Conservation (phyloP, 495 filamentous ascomycete genomes). For the Gamarada debralockiae region DNA sequence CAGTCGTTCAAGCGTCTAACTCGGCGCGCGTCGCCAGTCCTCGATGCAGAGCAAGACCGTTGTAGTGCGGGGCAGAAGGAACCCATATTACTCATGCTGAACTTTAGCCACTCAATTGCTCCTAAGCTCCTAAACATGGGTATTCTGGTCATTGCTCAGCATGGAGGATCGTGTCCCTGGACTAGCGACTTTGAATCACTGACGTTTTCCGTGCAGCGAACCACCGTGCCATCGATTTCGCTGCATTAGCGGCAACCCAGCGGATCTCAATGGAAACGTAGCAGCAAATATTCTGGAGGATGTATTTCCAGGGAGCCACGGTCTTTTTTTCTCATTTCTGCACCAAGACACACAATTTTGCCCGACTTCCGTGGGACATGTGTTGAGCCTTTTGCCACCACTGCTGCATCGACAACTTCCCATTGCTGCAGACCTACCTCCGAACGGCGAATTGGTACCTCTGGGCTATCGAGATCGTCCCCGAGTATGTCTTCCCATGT, state of each 20-base stretch:
- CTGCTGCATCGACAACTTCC: constrained; percentile 20
- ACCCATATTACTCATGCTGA: constrained; percentile 10
- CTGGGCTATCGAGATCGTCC: constrained; percentile 23
- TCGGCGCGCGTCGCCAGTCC: constrained; percentile 11
- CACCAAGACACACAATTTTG: constrained; percentile 16
- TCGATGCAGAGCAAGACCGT: constrained; percentile 16
- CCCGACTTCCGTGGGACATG: constrained; percentile 19
- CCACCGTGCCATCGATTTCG: constrained; percentile 31
- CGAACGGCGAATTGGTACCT: constrained; percentile 20
- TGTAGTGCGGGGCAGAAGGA: constrained; percentile 26
- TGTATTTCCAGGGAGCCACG: constrained; percentile 6
- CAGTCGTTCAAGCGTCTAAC: constrained; percentile 36
- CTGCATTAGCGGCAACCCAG: constrained; percentile 54
- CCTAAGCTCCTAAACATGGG: constrained; percentile 1
- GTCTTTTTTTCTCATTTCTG: constrained; percentile 11
- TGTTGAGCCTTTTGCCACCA: constrained; percentile 26
- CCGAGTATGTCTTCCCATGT: constrained; percentile 27
- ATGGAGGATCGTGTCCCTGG: constrained; percentile 18
- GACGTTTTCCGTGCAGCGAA: constrained; percentile 27
- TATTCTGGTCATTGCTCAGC: constrained; percentile 8
- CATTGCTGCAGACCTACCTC: constrained; percentile 23
- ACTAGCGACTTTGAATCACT: constrained; percentile 6
- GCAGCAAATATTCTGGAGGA: neutral
- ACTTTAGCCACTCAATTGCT: constrained; percentile 14
- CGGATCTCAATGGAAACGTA: constrained; percentile 34